Evolutionary conservation across 202 grass and related monocot species (phyloP), one percentile per base, ranked within the genome.

Genomic region (Tripidium arundinaceum): DNA sequence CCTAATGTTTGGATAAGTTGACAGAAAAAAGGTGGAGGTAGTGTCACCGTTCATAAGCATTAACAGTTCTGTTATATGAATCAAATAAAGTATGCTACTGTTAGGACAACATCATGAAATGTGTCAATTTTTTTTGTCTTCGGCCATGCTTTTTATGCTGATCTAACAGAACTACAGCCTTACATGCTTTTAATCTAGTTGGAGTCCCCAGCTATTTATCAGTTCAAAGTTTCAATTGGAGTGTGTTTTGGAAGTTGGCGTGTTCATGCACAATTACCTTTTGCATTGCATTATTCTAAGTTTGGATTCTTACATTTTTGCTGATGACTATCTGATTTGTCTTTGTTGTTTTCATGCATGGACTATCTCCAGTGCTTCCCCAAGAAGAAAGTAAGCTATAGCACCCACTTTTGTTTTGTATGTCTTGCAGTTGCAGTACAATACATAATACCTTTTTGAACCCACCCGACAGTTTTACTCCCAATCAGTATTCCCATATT

Each of bases 361-460:
- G 72, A 65, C 70, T 61, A 84, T 88, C 75, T 78, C 10, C 90
- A 99, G 96, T 91, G 41, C 88, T 99, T 66, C 92, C 92, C 33
- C 88, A 91, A 79, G 96, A 99, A 93, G 92, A 90, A 93, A 99
- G 96, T 99, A 95, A 99, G 96, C 45, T 77, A 42, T 65, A 64
- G 58, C 61, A 83, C 28, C 36, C 57, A 38, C 15, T 41, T 83
- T 79, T 50, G 8, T 72, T 84, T 88, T 38, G 1, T 34, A 7
- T 81, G 26, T 62, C 25, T 50, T 15, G 24, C n/a, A 77, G 22
- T 0, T 15, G 28, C 25, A 77, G 22, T 0, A 67, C 61, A 69
- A 77, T 68, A 33, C 11, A n/a, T 87, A 63, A 25, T 85, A 49
- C 57, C 19, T 1, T 7, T 39, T 60, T 77, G 73, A 25, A 58